Conservation (phyloP, 352 stramenopile species). For the Phytophthora sp. region DNA sequence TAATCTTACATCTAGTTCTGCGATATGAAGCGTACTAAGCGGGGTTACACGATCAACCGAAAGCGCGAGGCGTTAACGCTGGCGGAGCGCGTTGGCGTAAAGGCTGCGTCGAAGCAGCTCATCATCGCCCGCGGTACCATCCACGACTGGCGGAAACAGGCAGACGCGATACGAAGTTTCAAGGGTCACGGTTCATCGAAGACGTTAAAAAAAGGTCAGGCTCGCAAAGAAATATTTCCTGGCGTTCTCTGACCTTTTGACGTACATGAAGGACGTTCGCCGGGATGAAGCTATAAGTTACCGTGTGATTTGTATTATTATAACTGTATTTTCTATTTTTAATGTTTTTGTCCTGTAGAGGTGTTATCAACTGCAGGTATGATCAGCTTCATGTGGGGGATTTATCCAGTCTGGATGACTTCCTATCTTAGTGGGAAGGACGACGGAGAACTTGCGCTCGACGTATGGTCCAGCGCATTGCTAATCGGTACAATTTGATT, state of each 20-base stretch:
- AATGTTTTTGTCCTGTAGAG: background rate
- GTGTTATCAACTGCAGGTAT: background rate
- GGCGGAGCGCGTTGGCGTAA: too few species aligned
- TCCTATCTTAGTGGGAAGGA: background rate
- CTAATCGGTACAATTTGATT: background rate
- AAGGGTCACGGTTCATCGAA: background rate
- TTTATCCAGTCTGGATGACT: background rate
- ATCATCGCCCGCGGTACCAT: too few species aligned
- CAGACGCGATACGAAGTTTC: too few species aligned
- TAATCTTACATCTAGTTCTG: background rate
- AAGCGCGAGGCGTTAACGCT: too few species aligned
- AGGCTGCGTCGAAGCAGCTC: too few species aligned
- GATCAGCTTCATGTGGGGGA: background rate
- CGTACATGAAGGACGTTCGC: slow-evolving; percentile 8
- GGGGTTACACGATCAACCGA: background rate
- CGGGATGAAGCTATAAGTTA: background rate
- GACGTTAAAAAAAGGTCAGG: slow-evolving; percentile 1
- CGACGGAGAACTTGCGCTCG: background rate
- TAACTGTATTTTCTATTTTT: background rate
- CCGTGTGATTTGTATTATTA: background rate
- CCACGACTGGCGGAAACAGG: too few species aligned
- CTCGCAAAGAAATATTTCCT: slow-evolving; percentile 10
- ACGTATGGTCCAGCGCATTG: background rate
- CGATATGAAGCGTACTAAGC: background rate
- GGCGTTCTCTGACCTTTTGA: slow-evolving; percentile 2